Conservation (phyloP, 2,329 filamentous ascomycete species). For the Ilyonectria sp. region DNA sequence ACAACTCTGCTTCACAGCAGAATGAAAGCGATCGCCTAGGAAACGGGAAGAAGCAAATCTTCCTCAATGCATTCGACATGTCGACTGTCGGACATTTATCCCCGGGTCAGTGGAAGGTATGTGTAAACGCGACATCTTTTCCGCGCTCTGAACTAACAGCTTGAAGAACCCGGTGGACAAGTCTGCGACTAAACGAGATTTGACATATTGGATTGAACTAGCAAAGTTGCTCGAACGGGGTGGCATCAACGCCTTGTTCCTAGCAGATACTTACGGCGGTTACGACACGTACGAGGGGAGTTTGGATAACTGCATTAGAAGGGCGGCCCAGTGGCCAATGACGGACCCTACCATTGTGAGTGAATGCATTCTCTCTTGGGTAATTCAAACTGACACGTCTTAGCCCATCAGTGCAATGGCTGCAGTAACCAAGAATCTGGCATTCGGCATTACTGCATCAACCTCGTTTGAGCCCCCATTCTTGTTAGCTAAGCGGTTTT, state of each 20-base stretch:
- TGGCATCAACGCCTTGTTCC: conserved; percentile 75
- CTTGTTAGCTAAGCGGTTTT: conserved; percentile 73
- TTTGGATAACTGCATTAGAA: conserved; percentile 72
- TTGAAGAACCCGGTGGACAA: conserved; percentile 71
- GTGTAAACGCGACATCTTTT: conserved; percentile 8
- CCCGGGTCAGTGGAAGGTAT: conserved; percentile 77
- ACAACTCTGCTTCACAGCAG: background rate
- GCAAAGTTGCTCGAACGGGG: conserved; percentile 74
- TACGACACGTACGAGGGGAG: conserved; percentile 75
- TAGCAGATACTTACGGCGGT: conserved; percentile 77
- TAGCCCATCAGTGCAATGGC: conserved; percentile 77
- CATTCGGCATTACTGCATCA: conserved; percentile 74
- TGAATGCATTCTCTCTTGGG: conserved; percentile 9
- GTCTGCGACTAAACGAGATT: conserved; percentile 71
- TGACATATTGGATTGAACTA: conserved; percentile 76
- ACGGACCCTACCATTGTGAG: conserved; percentile 75
- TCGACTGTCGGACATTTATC: conserved; percentile 75
- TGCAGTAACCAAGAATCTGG: conserved; percentile 74
- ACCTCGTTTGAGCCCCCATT: conserved; percentile 76
- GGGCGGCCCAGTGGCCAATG: conserved; percentile 76
- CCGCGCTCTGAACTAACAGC: background rate
- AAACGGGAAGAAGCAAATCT: conserved; percentile 55
- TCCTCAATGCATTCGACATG: conserved; percentile 78
- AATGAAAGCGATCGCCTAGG: conserved; percentile 21
- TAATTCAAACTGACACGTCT: background rate